phyloP scores from a whole-genome alignment of 1,284 basidiomycete species.

The Trichosporon faecale region DNA sequence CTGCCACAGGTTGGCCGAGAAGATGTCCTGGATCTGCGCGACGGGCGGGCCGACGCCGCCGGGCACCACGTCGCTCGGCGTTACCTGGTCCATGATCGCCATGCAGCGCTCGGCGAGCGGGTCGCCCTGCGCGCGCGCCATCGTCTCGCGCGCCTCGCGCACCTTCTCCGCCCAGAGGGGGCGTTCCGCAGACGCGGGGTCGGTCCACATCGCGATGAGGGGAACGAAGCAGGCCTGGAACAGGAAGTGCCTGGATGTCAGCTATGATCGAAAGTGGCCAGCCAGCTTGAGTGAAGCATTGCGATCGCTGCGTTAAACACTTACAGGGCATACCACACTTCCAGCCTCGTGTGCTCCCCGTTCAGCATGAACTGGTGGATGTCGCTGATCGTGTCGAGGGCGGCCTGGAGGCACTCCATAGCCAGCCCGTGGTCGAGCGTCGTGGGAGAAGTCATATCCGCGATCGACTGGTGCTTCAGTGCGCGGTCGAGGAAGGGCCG shows the following conservation, averaged over 20 bases:
- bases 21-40: slow-evolving; percentile 15
- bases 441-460: neutral
- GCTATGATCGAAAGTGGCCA: neutral
- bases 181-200: slow-evolving; percentile 15
- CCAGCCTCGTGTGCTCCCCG: slow-evolving; percentile 20
- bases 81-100: slow-evolving; percentile 23
- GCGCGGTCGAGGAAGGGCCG: slow-evolving; percentile 29
- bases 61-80: slow-evolving; percentile 14
- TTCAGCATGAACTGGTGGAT: slow-evolving; percentile 27
- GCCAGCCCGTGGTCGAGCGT: slow-evolving; percentile 21
- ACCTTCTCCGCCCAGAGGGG: slow-evolving; percentile 22
- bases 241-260: slow-evolving; percentile 28
- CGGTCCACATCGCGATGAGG: slow-evolving; percentile 29
- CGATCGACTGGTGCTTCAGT: slow-evolving; percentile 19
- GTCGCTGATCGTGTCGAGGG: slow-evolving; percentile 26
- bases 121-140: slow-evolving; percentile 18
- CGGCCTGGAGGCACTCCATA: slow-evolving; percentile 21
- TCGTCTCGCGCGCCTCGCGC: slow-evolving; percentile 20
- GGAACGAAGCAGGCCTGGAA: slow-evolving; percentile 33
- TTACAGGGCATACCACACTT: slow-evolving; percentile 33
- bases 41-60: neutral
- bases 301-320: too few species aligned
- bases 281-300: too few species aligned
- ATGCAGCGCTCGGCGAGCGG: slow-evolving; percentile 27
- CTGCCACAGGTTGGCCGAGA: slow-evolving; percentile 21